Percentiles rank a stretch among this genome's conserved stretches.
These are phyloP conservation scores for Zangia roseola DNA, from an alignment of 768 basidiomycete genomes.

Conservation along the genomic window DNA sequence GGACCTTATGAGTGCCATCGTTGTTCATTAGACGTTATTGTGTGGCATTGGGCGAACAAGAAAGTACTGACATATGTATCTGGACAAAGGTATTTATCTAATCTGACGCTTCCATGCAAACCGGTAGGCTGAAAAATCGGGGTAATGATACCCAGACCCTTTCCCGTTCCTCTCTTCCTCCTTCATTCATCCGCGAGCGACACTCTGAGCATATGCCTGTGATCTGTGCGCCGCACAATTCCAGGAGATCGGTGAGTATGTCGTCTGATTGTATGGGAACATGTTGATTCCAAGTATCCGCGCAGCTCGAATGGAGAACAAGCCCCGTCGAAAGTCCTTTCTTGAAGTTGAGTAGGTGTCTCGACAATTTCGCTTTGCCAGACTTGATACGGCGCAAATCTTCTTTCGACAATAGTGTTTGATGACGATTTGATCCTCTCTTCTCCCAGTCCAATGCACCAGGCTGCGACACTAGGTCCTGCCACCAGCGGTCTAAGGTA, in stretches of 20 bases:
- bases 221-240: neutral
- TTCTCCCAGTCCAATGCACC: neutral
- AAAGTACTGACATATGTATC: neutral
- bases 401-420: neutral
- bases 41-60: neutral
- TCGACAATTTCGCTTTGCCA: neutral
- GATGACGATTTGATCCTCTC: neutral
- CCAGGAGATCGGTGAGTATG: neutral
- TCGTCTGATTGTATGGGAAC: neutral
- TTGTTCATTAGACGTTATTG: no score
- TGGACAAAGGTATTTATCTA: no score
- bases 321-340: neutral
- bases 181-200: neutral
- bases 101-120: neutral
- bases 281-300: neutral
- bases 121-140: neutral
- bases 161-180: slow-evolving; percentile 1
- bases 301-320: slow-evolving; percentile 1
- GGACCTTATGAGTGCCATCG: no score
- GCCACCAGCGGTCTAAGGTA: neutral
- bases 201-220: neutral
- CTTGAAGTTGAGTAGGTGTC: neutral
- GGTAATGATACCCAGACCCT: slow-evolving; percentile 4
- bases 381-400: neutral
- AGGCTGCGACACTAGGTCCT: neutral